These are phyloP conservation scores for Niveomyces coronatus DNA, from an alignment of 2,329 filamentous ascomycete species.

Conservation along the genomic window DNA sequence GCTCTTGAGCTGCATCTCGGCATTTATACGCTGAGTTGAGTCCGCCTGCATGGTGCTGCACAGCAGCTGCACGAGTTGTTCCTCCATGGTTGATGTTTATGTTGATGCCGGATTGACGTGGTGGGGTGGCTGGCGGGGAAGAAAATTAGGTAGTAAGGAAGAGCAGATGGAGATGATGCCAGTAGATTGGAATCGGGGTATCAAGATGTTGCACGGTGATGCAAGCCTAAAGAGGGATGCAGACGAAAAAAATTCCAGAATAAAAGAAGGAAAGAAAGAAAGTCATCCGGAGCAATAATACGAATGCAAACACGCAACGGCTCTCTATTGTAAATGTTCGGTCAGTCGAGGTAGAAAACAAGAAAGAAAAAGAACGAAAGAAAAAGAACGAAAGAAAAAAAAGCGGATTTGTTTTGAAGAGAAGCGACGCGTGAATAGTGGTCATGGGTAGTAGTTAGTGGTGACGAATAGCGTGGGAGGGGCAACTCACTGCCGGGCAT, in stretches of 20 bases:
- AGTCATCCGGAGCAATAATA: too few species aligned
- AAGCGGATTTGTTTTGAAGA: constrained; percentile 4
- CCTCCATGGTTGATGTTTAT: constrained; percentile 57
- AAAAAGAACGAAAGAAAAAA: constrained; percentile 8
- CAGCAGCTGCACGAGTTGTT: constrained; percentile 81
- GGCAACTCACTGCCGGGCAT: too few species aligned
- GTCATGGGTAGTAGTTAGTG: constrained; percentile 2
- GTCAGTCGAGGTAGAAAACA: not conserved
- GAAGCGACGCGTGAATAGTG: constrained; percentile 7
- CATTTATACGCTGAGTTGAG: constrained; percentile 69
- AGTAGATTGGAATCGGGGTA: constrained; percentile 2
- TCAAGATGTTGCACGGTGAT: constrained; percentile 5
- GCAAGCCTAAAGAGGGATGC: not conserved
- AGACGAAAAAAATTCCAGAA: too few species aligned
- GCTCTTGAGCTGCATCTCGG: constrained; percentile 71
- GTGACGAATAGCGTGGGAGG: not conserved
- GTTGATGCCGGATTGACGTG: too few species aligned
- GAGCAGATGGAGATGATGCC: too few species aligned
- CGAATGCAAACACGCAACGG: too few species aligned
- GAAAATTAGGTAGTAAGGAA: constrained; percentile 1
- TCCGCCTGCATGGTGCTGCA: constrained; percentile 73
- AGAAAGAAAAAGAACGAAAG: constrained; percentile 1
- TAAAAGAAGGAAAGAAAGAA: constrained; percentile 1
- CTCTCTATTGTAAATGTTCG: not conserved
- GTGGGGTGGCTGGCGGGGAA: constrained; percentile 1